Conservation (phyloP, 2,329 filamentous ascomycete genomes). For the Exophiala alcalophila region DNA sequence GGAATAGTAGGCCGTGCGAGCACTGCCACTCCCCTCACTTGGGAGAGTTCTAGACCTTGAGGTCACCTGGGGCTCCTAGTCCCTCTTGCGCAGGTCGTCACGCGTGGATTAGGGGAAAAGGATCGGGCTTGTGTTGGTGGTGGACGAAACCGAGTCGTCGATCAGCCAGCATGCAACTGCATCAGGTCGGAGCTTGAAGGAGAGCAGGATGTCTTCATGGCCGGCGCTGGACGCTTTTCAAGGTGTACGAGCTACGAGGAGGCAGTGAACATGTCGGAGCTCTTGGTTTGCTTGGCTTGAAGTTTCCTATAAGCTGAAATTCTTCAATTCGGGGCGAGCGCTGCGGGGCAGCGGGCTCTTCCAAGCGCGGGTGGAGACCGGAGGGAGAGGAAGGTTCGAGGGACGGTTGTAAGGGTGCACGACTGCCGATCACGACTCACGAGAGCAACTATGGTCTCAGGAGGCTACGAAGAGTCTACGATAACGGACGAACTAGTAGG, state of each 20-base stretch:
- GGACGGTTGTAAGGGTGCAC: too few relatives aligned
- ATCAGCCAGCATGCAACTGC: slow-evolving; percentile 29
- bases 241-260: too few relatives aligned
- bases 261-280: slow-evolving; percentile 13
- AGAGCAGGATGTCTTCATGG: slow-evolving; percentile 20
- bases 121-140: slow-evolving; percentile 3
- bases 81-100: not conserved
- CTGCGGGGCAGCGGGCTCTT: slow-evolving; percentile 21
- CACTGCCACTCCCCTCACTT: slow-evolving; percentile 21
- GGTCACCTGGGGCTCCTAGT: not conserved
- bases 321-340: slow-evolving; percentile 23
- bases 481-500: too few relatives aligned
- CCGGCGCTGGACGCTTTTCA: slow-evolving; percentile 9
- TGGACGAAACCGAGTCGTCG: not conserved
- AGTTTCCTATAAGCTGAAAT: slow-evolving; percentile 20
- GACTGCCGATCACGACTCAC: too few relatives aligned
- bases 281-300: slow-evolving; percentile 25
- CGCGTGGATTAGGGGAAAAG: not conserved
- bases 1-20: slow-evolving; percentile 7
- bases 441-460: too few relatives aligned
- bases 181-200: slow-evolving; percentile 25
- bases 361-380: too few relatives aligned
- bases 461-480: too few relatives aligned
- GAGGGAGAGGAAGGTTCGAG: too few relatives aligned
- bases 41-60: slow-evolving; percentile 13